Conservation (phyloP, 495 filamentous ascomycete species). For the Neurospora intermedia region DNA sequence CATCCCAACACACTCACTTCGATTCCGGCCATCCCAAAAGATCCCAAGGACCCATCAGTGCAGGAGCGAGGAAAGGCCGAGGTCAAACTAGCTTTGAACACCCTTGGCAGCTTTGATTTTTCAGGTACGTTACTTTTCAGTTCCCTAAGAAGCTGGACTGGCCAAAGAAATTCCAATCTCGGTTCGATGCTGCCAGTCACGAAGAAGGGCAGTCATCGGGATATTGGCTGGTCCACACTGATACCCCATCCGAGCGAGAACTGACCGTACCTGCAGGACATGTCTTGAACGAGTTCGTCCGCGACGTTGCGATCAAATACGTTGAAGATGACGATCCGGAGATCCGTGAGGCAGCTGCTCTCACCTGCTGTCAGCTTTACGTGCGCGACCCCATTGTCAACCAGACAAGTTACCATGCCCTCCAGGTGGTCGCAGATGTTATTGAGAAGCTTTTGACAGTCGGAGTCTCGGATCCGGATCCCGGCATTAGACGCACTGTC, state of each 20-base stretch:
- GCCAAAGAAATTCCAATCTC: background rate
- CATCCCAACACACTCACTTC: slow-evolving; percentile 49
- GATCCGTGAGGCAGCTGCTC: slow-evolving; percentile 84
- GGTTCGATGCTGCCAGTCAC: background rate
- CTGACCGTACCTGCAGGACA: slow-evolving; percentile 47
- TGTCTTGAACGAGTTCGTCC: slow-evolving; percentile 93
- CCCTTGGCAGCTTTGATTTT: slow-evolving; percentile 94
- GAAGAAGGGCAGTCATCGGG: background rate
- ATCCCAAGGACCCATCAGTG: slow-evolving; percentile 64
- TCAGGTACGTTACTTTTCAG: slow-evolving; percentile 36
- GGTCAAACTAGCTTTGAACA: slow-evolving; percentile 83
- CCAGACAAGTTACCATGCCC: slow-evolving; percentile 90
- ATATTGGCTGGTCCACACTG: background rate
- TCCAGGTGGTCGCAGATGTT: slow-evolving; percentile 93
- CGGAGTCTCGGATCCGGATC: slow-evolving; percentile 81
- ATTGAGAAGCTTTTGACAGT: slow-evolving; percentile 93
- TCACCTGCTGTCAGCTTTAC: slow-evolving; percentile 96
- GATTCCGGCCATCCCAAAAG: slow-evolving; percentile 72
- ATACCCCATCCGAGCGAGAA: background rate
- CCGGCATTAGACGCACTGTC: slow-evolving; percentile 80
- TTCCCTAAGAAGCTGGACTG: background rate
- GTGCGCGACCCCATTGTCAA: slow-evolving; percentile 94
- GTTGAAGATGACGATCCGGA: slow-evolving; percentile 91
- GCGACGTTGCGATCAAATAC: slow-evolving; percentile 95
- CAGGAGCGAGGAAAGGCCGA: slow-evolving; percentile 73